Evolutionary conservation across 805 yeast genomes (phyloP), one percentile per base, ranked within the genome.

Genomic region (Priceomyces fermenticarens): DNA sequence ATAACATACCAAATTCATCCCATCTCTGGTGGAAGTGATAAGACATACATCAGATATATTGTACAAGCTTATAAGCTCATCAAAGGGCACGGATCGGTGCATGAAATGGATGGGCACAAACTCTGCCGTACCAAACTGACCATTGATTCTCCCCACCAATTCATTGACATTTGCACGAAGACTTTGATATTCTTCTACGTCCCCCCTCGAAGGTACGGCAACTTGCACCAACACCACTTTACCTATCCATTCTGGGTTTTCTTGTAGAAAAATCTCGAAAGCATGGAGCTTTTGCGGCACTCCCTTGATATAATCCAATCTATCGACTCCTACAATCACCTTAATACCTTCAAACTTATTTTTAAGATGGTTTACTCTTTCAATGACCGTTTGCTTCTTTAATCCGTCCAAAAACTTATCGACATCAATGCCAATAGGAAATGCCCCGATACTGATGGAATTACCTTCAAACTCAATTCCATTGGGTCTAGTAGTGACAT

Each of bases 351-450:
- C 88, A 53, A 85, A 85, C 48, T 76, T 73, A 38, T 72, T 30
- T 44, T 72, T 78, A 44, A 93, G 69, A 42, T 77, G 78, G 27
- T 64, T 53, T 43, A 91, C 80, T 52, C 99, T 75, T 20, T 77
- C 61, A 34, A 77, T 72, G 3, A 90, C 97, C 3, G 67, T 54
- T 1, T 71, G 75, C 44, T 77, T 74, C 48, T 80, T 71, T 50
- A 93, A 63, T 0, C 96, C 98, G 15, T 81, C 85, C 11, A 84
- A 67, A 61, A 93, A 93, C 51, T 87, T 88, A 43, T 88, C 96
- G 15, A 89, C 96, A 57, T 93, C 99, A 45, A 93, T 93, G 43
- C 99, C 99, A 51, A 93, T 93, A n/a, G 99, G 99, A 76, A 90
- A 91, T 0, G 98, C 97, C 16, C 97, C 97, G 28, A 93, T 88